Percentiles rank a stretch among this genome's conserved stretches.
These are phyloP conservation scores for Fusarium gaditjirri DNA, from an alignment of 2,329 filamentous ascomycete genomes.

Conservation along the genomic window DNA sequence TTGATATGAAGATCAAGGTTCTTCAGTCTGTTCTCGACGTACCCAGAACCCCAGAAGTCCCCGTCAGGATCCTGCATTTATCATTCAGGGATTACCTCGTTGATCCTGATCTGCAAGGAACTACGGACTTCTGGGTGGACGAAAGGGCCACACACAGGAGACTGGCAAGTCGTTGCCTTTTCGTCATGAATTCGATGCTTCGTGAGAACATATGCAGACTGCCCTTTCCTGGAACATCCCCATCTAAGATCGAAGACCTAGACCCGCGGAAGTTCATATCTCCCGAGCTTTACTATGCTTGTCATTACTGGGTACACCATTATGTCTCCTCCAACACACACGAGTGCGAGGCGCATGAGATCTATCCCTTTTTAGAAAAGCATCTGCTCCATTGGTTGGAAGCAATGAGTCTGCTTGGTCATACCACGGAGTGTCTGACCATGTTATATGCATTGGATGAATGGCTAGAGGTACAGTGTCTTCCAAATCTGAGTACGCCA, in stretches of 20 bases:
- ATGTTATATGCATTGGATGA: not conserved
- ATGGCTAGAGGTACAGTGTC: rapidly evolving
- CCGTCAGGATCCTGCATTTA: not conserved
- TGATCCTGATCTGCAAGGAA: not conserved
- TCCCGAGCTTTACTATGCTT: constrained; percentile 7
- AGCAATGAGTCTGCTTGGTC: not conserved
- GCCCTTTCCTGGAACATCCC: not conserved
- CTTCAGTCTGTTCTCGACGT: not conserved
- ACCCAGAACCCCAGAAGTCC: not conserved
- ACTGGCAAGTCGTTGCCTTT: not conserved
- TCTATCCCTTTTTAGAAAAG: rapidly evolving
- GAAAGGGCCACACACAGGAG: not conserved
- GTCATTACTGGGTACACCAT: constrained; percentile 49
- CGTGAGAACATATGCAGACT: not conserved
- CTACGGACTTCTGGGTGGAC: not conserved
- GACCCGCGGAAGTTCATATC: not conserved
- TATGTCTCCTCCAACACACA: rapidly evolving
- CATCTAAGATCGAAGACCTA: rapidly evolving
- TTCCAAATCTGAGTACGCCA: rapidly evolving
- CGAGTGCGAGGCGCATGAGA: rapidly evolving
- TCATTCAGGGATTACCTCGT: not conserved
- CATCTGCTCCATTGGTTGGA: not conserved
- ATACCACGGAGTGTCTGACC: rapidly evolving
- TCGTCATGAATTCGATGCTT: not conserved
- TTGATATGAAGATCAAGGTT: not conserved